Evolutionary conservation across 1,284 basidiomycete genomes (phyloP), one percentile per base, ranked within the genome.

Genomic region (Tilletia horrida): DNA sequence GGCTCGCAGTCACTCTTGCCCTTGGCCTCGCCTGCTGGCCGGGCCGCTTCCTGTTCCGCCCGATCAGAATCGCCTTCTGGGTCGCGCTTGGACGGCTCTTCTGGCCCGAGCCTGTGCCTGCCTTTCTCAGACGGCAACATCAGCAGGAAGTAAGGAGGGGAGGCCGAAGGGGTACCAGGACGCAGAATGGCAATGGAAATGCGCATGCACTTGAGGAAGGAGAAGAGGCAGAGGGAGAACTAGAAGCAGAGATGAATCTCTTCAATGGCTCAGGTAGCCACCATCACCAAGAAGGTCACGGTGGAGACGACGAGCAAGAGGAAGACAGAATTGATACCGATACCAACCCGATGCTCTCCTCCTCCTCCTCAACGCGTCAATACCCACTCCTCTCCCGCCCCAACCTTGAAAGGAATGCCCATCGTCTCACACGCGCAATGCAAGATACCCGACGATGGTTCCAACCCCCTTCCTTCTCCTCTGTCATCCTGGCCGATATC

Each of bases 401-500:
- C 16, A 31, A 16, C 14, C 52, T 57, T 8, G 21, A 23, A 9
- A 16, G 35, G 3, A 31, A 59, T 9, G 16, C 35, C 45, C 45
- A 23, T 16, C 27, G 55, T n/a, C 29, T 25, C 23, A 35, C 18
- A 43, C 23, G 14, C 61, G 21, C 40, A 8, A 3, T 59, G 16
- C 55, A 29, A 18, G 55, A 59, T 88, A 0, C 80, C 86, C 35
- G 84, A 85, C 65, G 55, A 14, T 59, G 55, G 55, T 31, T 29
- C 16, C 85, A 86, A 62, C 86, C 88, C 1, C 85, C 94, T 55
- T 88, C 89, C 79, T 98, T 99, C 83, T 88, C 89, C 50, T 94
- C 98, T 79, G 88, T 99, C 59, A 87, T 98, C 59, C 88, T 96
- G 67, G 94, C 95, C 66, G 96, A 99, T 85, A 88, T 97, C 69